These are phyloP conservation scores for Neonectria faginata DNA, from an alignment of 2,329 filamentous ascomycete species.

Conservation along the genomic window DNA sequence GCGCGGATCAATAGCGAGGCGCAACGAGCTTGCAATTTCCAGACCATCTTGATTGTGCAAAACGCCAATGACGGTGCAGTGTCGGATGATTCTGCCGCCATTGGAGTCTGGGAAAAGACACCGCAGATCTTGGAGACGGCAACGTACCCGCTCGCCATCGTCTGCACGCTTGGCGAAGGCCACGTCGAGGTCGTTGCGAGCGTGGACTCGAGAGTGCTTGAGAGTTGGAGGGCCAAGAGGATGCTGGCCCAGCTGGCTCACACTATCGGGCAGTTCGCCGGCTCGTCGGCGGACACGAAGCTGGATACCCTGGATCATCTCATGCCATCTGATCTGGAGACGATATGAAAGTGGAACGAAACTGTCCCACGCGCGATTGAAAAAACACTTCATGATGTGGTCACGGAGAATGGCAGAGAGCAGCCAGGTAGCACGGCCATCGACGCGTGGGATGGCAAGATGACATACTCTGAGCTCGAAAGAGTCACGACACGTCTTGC, in stretches of 20 bases:
- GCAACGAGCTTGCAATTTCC: slow-evolving; percentile 23
- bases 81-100: slow-evolving; percentile 2
- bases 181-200: slow-evolving; percentile 5
- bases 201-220: slow-evolving; percentile 21
- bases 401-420: background rate
- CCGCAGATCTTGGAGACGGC: slow-evolving; percentile 18
- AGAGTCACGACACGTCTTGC: slow-evolving; percentile 1
- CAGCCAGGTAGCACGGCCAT: slow-evolving; percentile 7
- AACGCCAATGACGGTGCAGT: background rate
- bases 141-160: slow-evolving; percentile 23
- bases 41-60: slow-evolving; percentile 20
- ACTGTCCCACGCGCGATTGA: slow-evolving; percentile 10
- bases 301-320: slow-evolving; percentile 3
- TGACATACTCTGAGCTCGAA: slow-evolving; percentile 21
- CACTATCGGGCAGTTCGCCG: slow-evolving; percentile 4
- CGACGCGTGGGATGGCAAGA: slow-evolving; percentile 3
- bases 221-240: slow-evolving; percentile 1
- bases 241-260: slow-evolving; percentile 20
- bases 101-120: slow-evolving; percentile 16
- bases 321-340: slow-evolving; percentile 7
- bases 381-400: slow-evolving; percentile 6
- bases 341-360: slow-evolving; percentile 23
- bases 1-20: slow-evolving; percentile 17
- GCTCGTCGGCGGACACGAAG: background rate
- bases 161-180: slow-evolving; percentile 15